Evolutionary conservation across 768 basidiomycete genomes (phyloP), one percentile per base, ranked within the genome.

Genomic region (Lentinula detonsa): DNA sequence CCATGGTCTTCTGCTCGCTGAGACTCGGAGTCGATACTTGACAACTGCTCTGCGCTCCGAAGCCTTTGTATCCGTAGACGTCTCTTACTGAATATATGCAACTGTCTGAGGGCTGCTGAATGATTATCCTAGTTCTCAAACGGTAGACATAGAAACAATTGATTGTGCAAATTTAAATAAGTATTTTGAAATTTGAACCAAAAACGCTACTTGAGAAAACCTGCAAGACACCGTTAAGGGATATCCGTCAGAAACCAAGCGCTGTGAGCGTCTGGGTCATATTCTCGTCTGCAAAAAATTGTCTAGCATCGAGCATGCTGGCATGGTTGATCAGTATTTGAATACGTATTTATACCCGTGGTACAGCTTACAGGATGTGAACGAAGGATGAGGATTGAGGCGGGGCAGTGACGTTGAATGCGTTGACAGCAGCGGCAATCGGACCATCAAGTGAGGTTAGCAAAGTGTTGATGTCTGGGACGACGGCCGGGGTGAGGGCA

Each of bases 281-380:
- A n/a, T 70, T 70, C 57, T 73, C 71, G 23, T 61, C 63, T 40
- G 62, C 62, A 33, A 75, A 48, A 71, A 76, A 76, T 62, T 76
- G 74, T 39, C 64, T 61, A 5, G 72, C 74, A 62, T 76, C 74
- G 34, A 72, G 65, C 72, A 75, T 72, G 68, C 74, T 73, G 49
- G 35, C n/a, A n/a, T 64, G 39, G 23, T 57, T 4, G n/a, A 35
- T 3, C 23, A 16, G 48, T 9, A 28, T 5, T 46, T 18, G 18
- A 9, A 11, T 18, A 7, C 13, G 10, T 5, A 2, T 33, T 46
- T 16, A 5, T 28, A 28, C 28, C 10, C 37, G 37, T 33, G 4
- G 4, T n/a, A 11, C 2, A 4, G 45, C 72, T 48, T 61, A 75
- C 74, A 74, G 65, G 37, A 55, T 72, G 58, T 70, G 72, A 11